Evolutionary conservation across 2,329 filamentous ascomycete species (phyloP).

Genomic region (Ophiostoma pallidulum): DNA sequence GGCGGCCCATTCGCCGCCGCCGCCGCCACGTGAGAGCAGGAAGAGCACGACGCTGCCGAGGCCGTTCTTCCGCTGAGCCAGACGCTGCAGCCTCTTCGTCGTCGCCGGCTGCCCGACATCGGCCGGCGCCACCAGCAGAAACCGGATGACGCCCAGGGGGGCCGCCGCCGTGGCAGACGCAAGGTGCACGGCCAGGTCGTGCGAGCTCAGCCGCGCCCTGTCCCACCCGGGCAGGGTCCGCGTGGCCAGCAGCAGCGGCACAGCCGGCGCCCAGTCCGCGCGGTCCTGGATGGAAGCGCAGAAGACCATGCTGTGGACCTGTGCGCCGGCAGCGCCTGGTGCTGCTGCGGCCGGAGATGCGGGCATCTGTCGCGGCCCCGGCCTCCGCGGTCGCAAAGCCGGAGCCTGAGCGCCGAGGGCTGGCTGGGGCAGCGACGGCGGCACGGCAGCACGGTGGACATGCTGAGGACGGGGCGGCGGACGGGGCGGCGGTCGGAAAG

Average conservation of each 20-base stretch:
- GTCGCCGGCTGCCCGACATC: constrained; percentile 26
- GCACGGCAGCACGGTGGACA: no score
- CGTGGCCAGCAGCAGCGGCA: constrained; percentile 22
- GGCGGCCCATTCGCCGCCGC: constrained; percentile 20
- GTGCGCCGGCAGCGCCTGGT: background rate
- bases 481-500: background rate
- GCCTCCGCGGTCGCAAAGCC: background rate
- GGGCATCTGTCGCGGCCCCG: background rate
- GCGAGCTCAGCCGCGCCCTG: constrained; percentile 20
- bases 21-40: constrained; percentile 23
- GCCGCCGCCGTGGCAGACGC: background rate
- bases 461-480: background rate
- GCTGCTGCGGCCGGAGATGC: background rate
- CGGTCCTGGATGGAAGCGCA: constrained; percentile 31
- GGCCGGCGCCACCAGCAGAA: constrained; percentile 31
- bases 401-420: background rate
- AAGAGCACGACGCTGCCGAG: constrained; percentile 32
- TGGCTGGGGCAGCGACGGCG: no score
- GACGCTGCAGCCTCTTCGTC: constrained; percentile 27
- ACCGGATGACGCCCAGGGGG: constrained; percentile 23
- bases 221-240: constrained; percentile 19
- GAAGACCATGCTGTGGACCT: constrained; percentile 19
- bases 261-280: constrained; percentile 26
- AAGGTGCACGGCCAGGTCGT: constrained; percentile 37
- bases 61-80: constrained; percentile 20